A percentile compares a stretch with the other conserved stretches of the same genome.
These are phyloP conservation scores for Phanerodontia chrysosporium DNA, from an alignment of 768 basidiomycete species.

Conservation along the genomic window DNA sequence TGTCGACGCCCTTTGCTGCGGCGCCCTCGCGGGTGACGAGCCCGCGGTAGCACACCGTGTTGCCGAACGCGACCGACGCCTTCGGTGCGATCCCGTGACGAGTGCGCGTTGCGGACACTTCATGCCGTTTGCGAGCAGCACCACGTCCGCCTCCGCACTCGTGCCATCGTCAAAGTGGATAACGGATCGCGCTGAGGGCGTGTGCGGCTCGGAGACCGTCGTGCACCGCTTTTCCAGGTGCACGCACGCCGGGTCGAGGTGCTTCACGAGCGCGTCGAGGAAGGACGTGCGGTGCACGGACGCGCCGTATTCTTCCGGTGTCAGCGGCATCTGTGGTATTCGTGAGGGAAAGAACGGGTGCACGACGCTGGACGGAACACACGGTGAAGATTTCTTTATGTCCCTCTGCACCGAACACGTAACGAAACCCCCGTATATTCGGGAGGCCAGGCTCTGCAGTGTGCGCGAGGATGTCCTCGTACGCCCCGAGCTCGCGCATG, in stretches of 20 bases:
- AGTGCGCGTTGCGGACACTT: conserved; percentile 3
- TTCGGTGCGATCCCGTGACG: background rate
- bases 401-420: conserved; percentile 1
- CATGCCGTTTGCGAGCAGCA: conserved; percentile 11
- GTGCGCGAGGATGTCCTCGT: conserved; percentile 3
- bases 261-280: conserved; percentile 7
- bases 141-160: conserved; percentile 4
- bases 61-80: conserved; percentile 2
- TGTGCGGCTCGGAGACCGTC: background rate
- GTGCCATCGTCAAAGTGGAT: conserved; percentile 9
- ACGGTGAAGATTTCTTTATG: background rate
- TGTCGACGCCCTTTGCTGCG: background rate
- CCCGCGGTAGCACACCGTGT: conserved; percentile 7
- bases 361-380: background rate
- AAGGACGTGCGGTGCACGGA: conserved; percentile 1
- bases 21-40: background rate
- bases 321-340: background rate
- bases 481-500: conserved; percentile 3
- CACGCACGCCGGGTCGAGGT: background rate
- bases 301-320: background rate
- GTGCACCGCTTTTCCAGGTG: conserved; percentile 12
- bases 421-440: conserved; percentile 1
- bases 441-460: background rate
- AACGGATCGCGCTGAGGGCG: conserved; percentile 20
- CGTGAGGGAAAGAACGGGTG: background rate